A percentile compares a stretch with the other conserved stretches of the same genome.
Conservation (phyloP, 2,329 filamentous ascomycete species). For the Alternaria conjuncta region DNA sequence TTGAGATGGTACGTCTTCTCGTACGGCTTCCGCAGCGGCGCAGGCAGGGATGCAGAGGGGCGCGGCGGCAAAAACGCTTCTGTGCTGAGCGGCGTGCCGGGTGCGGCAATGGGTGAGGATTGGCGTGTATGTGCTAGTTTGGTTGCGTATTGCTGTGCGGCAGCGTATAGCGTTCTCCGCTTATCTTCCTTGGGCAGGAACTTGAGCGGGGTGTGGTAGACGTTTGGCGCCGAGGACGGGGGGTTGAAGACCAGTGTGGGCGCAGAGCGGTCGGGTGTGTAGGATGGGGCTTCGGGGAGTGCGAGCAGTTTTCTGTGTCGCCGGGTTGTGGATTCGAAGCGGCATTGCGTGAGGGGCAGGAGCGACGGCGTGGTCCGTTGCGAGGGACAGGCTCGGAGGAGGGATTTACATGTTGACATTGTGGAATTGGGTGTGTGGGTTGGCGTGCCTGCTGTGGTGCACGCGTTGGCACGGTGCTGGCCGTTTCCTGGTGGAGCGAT, state of each 20-base stretch:
- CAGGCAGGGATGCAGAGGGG: conserved; percentile 49
- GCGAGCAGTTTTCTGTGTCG: conserved; percentile 56
- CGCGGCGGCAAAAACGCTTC: conserved; percentile 29
- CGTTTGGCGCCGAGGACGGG: conserved; percentile 66
- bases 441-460: conserved; percentile 8
- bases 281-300: conserved; percentile 54
- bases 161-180: conserved; percentile 56
- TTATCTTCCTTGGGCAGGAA: conserved; percentile 68
- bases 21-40: conserved; percentile 57
- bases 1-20: conserved; percentile 69
- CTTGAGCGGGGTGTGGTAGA: conserved; percentile 69
- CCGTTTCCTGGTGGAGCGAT: conserved; percentile 15
- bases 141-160: conserved; percentile 33
- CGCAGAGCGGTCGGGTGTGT: conserved; percentile 37
- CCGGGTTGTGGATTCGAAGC: conserved; percentile 54
- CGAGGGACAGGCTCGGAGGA: conserved; percentile 31
- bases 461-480: conserved; percentile 12
- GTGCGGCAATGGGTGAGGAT: conserved; percentile 31
- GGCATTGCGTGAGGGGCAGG: conserved; percentile 39
- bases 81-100: conserved; percentile 36
- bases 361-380: conserved; percentile 24
- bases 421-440: conserved; percentile 26
- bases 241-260: conserved; percentile 64
- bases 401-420: conserved; percentile 45
- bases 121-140: conserved; percentile 27